Percentiles rank a stretch among this genome's conserved stretches.
phyloP scores from a whole-genome alignment of 345 rosid species.

The Rhodamnia argentea region DNA sequence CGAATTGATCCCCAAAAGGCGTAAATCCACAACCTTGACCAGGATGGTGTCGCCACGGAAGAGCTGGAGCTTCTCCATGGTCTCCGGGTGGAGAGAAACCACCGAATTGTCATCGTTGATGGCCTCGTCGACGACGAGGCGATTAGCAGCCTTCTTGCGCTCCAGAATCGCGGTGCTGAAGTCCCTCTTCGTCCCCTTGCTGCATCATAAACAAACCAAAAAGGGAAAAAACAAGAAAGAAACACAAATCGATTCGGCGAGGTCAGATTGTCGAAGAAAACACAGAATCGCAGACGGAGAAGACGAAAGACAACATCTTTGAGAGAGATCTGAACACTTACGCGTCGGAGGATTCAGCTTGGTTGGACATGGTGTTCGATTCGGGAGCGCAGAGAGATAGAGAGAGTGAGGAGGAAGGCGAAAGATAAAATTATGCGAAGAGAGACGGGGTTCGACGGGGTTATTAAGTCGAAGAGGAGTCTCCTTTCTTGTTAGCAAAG shows the following conservation, averaged over 20 bases:
- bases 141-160: constrained; percentile 79
- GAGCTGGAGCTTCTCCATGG: constrained; percentile 98
- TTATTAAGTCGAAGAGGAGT: constrained; percentile 7
- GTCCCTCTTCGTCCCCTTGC: constrained; percentile 79
- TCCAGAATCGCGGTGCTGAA: constrained; percentile 88
- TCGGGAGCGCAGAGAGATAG: neutral
- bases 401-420: neutral
- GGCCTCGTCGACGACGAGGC: constrained; percentile 91
- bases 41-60: constrained; percentile 92
- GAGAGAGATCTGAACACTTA: constrained; percentile 13
- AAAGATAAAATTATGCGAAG: neutral
- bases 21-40: constrained; percentile 48
- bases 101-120: constrained; percentile 89
- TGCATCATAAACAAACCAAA: constrained; percentile 7
- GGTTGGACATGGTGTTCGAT: constrained; percentile 37
- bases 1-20: neutral
- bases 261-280: neutral
- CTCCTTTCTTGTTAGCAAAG: constrained; percentile 57
- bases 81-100: constrained; percentile 67
- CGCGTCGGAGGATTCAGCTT: constrained; percentile 88
- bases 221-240: neutral
- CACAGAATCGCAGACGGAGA: neutral
- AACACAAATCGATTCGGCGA: neutral
- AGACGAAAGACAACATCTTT: constrained; percentile 22
- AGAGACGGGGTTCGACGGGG: constrained; percentile 5